Percentiles rank a stretch among this genome's conserved stretches.
These are phyloP conservation scores for Athelia psychrophila DNA, from an alignment of 1,284 basidiomycete species.

Conservation along the genomic window DNA sequence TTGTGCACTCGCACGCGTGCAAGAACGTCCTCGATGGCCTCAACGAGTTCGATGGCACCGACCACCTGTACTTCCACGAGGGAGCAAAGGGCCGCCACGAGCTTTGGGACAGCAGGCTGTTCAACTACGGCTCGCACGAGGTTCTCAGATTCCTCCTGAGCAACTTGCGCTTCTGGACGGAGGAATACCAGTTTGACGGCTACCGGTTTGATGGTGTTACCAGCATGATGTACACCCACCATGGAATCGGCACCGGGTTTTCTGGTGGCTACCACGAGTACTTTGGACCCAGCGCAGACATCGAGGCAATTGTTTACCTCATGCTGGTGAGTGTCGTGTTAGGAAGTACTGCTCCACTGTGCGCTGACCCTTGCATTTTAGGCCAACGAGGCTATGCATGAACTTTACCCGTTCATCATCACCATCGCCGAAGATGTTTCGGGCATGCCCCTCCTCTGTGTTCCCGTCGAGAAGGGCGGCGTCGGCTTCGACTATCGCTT, in stretches of 20 bases:
- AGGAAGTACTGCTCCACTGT: background rate
- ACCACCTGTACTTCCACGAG: conserved; percentile 97
- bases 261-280: conserved; percentile 98
- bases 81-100: conserved; percentile 90
- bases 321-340: conserved; percentile 76
- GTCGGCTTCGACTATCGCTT: conserved; percentile 97
- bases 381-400: conserved; percentile 92
- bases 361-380: conserved; percentile 26
- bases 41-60: conserved; percentile 94
- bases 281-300: conserved; percentile 84
- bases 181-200: conserved; percentile 94
- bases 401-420: conserved; percentile 75
- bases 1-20: conserved; percentile 97
- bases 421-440: conserved; percentile 98
- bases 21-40: conserved; percentile 97
- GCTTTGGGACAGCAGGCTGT: conserved; percentile 94
- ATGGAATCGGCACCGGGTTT: conserved; percentile 97
- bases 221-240: conserved; percentile 98
- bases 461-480: conserved; percentile 79
- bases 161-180: conserved; percentile 94
- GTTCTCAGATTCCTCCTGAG: conserved; percentile 93
- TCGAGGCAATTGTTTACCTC: conserved; percentile 91
- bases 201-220: conserved; percentile 99
- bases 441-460: conserved; percentile 94
- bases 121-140: conserved; percentile 96